phyloP scores from a whole-genome alignment of 2,329 filamentous ascomycete species.

The Rhynchosporium secalis region DNA sequence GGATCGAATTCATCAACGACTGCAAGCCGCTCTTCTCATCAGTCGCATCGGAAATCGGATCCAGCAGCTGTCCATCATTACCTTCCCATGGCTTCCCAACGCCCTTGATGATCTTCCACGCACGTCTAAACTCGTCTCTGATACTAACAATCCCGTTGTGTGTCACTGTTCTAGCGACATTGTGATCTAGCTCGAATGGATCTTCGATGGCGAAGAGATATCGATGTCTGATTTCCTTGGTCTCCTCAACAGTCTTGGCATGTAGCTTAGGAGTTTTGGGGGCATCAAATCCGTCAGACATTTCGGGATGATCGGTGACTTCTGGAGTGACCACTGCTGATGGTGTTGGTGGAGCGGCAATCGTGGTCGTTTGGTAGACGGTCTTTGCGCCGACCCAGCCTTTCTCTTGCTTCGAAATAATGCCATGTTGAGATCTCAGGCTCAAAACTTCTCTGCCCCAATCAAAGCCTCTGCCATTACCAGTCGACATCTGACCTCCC shows the following conservation, averaged over 20 bases:
- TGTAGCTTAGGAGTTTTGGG: slow-evolving; percentile 22
- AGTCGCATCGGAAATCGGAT: slow-evolving; percentile 20
- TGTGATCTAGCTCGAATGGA: slow-evolving; percentile 85
- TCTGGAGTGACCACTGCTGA: slow-evolving; percentile 16
- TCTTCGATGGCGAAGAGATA: slow-evolving; percentile 91
- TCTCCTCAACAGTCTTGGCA: slow-evolving; percentile 35
- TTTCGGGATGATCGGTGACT: slow-evolving; percentile 9
- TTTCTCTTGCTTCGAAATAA: slow-evolving; percentile 73
- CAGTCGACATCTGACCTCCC: slow-evolving; percentile 53
- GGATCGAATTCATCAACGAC: slow-evolving; percentile 33
- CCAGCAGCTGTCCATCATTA: slow-evolving; percentile 31
- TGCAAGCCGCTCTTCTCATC: slow-evolving; percentile 25
- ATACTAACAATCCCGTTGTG: slow-evolving; percentile 81
- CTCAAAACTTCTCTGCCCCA: slow-evolving; percentile 82
- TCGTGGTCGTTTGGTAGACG: slow-evolving; percentile 53
- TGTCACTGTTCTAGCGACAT: slow-evolving; percentile 83
- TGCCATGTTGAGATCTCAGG: slow-evolving; percentile 68
- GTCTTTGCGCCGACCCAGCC: slow-evolving; percentile 85
- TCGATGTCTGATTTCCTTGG: slow-evolving; percentile 72
- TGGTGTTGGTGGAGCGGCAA: slow-evolving; percentile 37
- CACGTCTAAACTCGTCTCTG: slow-evolving; percentile 79
- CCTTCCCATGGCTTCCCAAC: slow-evolving; percentile 44
- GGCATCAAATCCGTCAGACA: slow-evolving; percentile 11
- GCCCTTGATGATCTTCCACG: slow-evolving; percentile 67
- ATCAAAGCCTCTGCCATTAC: slow-evolving; percentile 62